These are phyloP conservation scores for Staphylotrichum longicolle DNA, from an alignment of 495 filamentous ascomycete genomes.

Conservation along the genomic window DNA sequence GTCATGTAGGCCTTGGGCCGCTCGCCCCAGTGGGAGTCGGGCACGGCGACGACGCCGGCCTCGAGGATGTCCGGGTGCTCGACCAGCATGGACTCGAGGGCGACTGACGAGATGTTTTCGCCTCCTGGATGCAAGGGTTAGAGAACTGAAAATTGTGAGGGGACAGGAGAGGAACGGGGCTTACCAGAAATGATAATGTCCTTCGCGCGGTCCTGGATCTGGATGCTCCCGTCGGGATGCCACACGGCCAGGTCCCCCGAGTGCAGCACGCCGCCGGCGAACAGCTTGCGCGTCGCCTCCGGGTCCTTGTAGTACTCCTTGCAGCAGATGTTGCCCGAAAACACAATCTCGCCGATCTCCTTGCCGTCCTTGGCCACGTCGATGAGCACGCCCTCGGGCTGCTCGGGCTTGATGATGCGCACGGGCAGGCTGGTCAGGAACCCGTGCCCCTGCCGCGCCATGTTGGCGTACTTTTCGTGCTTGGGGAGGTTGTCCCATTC, in stretches of 20 bases:
- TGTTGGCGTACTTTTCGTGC: slow-evolving; percentile 74
- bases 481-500: slow-evolving; percentile 69
- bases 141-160: slow-evolving; percentile 1
- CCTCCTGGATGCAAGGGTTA: slow-evolving; percentile 57
- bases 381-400: slow-evolving; percentile 58
- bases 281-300: slow-evolving; percentile 83
- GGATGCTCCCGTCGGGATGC: slow-evolving; percentile 82
- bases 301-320: slow-evolving; percentile 90
- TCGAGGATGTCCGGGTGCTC: slow-evolving; percentile 87
- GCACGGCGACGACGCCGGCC: slow-evolving; percentile 83
- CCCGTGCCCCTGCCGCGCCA: slow-evolving; percentile 90
- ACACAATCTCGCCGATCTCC: slow-evolving; percentile 93
- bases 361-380: slow-evolving; percentile 79
- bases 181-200: slow-evolving; percentile 97
- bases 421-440: slow-evolving; percentile 80
- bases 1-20: slow-evolving; percentile 92
- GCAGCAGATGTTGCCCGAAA: slow-evolving; percentile 86
- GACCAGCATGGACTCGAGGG: slow-evolving; percentile 87
- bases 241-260: slow-evolving; percentile 90
- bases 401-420: slow-evolving; percentile 77
- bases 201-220: slow-evolving; percentile 92
- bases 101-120: slow-evolving; percentile 94
- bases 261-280: slow-evolving; percentile 81
- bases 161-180: slow-evolving; percentile 20
- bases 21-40: slow-evolving; percentile 92